Conservation (phyloP, 2,329 filamentous ascomycete genomes). For the Coniosporium tulheliwenetii region DNA sequence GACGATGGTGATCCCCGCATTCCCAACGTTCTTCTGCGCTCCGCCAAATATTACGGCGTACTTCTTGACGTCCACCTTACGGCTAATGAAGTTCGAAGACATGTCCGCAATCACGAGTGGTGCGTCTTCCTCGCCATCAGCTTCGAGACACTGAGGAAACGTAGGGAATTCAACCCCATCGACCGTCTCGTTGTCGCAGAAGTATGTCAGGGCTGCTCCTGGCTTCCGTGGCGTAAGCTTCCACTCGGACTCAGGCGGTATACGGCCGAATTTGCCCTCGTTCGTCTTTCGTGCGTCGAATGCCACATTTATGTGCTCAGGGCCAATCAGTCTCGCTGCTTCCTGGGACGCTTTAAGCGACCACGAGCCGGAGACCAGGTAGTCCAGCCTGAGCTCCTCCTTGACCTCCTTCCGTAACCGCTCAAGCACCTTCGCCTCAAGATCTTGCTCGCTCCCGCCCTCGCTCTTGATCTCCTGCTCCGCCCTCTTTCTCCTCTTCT, state of each 20-base stretch:
- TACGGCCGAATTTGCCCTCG: conserved; percentile 71
- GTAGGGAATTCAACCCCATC: conserved; percentile 80
- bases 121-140: conserved; percentile 40
- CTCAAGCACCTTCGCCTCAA: conserved; percentile 41
- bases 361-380: conserved; percentile 82
- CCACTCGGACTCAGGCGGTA: conserved; percentile 66
- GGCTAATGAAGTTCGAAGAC: conserved; percentile 82
- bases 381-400: conserved; percentile 66
- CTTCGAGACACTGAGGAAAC: conserved; percentile 50
- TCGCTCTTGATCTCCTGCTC: conserved; percentile 35
- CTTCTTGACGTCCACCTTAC: conserved; percentile 60
- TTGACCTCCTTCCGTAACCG: conserved; percentile 50
- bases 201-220: conserved; percentile 60
- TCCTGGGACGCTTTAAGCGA: conserved; percentile 81
- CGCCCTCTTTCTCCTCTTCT: conserved; percentile 46
- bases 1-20: conserved; percentile 71
- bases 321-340: conserved; percentile 59
- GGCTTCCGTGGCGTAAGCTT: conserved; percentile 46
- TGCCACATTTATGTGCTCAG: conserved; percentile 66
- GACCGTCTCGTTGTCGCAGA: conserved; percentile 87
- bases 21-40: conserved; percentile 87
- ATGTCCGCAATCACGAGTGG: conserved; percentile 77
- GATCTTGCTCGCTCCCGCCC: conserved; percentile 30
- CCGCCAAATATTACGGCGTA: conserved; percentile 78
- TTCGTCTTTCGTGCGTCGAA: conserved; percentile 48